phyloP scores from a whole-genome alignment of 2,329 filamentous ascomycete genomes.

The Diaporthe destruens region DNA sequence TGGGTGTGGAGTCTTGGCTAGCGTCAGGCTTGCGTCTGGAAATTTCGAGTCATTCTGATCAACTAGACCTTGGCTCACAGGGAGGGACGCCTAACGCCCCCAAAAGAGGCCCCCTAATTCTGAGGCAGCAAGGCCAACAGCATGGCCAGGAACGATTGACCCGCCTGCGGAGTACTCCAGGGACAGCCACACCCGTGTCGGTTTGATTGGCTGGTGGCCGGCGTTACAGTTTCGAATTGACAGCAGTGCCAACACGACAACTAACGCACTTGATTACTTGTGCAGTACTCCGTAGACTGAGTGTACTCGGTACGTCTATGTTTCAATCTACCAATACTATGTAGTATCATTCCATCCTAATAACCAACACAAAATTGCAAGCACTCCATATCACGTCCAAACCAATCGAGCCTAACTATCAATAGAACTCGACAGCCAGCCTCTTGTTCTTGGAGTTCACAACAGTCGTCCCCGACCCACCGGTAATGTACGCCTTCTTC shows the following conservation, averaged over 20 bases:
- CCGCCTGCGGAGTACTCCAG: no score
- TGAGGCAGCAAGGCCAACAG: slow-evolving; percentile 9
- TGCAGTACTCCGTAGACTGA: no score
- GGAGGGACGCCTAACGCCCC: neutral
- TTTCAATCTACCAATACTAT: no score
- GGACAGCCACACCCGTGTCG: slow-evolving; percentile 9
- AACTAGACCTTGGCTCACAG: neutral
- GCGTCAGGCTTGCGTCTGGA: slow-evolving; percentile 28
- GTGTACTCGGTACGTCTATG: no score
- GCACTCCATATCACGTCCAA: no score
- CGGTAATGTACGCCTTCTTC: slow-evolving; percentile 35
- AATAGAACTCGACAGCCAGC: slow-evolving; percentile 35
- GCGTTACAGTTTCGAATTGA: slow-evolving; percentile 27
- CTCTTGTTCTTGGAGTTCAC: slow-evolving; percentile 34
- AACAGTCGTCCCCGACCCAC: slow-evolving; percentile 30
- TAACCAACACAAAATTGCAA: neutral
- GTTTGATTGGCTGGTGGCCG: slow-evolving; percentile 16
- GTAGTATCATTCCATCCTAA: no score
- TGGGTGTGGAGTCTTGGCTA: slow-evolving; percentile 24
- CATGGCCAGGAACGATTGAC: slow-evolving; percentile 1
- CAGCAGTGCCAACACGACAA: neutral
- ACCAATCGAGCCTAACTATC: neutral
- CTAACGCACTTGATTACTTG: no score
- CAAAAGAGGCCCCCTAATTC: neutral
- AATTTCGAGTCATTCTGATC: slow-evolving; percentile 35